phyloP scores from a whole-genome alignment of 495 filamentous ascomycete species.

The Lasiosphaeria hispida region DNA sequence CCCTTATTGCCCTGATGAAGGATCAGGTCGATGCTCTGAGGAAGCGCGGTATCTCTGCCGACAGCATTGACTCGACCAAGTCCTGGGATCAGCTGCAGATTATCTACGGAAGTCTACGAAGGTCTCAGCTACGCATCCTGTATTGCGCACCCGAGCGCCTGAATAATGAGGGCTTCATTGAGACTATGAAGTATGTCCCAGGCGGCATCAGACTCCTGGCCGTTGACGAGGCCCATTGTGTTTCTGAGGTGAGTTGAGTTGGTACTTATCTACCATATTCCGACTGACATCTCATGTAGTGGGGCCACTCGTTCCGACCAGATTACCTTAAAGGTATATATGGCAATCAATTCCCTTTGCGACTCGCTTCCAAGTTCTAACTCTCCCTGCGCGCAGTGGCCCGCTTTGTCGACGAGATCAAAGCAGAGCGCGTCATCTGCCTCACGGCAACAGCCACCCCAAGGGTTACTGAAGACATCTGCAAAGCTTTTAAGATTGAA shows the following conservation, averaged over 20 bases:
- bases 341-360: background rate
- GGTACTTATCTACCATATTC: background rate
- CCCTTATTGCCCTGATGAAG: constrained; percentile 58
- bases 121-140: constrained; percentile 48
- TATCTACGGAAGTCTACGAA: constrained; percentile 43
- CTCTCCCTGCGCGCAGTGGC: constrained; percentile 35
- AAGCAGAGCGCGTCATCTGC: constrained; percentile 57
- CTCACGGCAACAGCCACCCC: constrained; percentile 59
- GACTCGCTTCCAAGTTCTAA: background rate
- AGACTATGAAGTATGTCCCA: constrained; percentile 48
- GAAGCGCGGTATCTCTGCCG: constrained; percentile 47
- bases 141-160: constrained; percentile 59
- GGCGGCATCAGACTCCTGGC: constrained; percentile 56
- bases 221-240: constrained; percentile 60
- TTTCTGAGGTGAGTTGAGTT: constrained; percentile 38
- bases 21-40: constrained; percentile 55
- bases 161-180: constrained; percentile 58
- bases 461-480: constrained; percentile 53
- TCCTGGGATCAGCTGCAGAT: constrained; percentile 42
- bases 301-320: constrained; percentile 59
- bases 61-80: constrained; percentile 54
- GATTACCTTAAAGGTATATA: constrained; percentile 53
- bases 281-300: constrained; percentile 30
- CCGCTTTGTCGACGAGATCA: constrained; percentile 54
- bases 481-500: constrained; percentile 49